Percentiles rank a stretch among this genome's conserved stretches.
These are phyloP conservation scores for Moricandia moricandioides DNA, from an alignment of 345 rosid genomes.

Conservation along the genomic window DNA sequence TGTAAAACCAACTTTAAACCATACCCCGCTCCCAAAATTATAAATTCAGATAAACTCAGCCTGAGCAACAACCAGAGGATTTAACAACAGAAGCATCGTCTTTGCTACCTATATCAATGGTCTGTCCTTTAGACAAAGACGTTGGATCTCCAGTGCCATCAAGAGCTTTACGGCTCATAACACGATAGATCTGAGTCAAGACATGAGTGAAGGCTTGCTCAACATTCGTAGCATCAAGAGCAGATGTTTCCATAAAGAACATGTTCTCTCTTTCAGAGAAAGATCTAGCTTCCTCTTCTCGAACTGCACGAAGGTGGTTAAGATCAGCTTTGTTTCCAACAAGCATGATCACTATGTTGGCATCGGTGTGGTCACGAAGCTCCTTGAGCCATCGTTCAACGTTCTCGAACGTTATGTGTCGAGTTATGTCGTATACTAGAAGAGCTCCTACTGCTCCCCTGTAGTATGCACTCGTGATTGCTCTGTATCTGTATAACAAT, in stretches of 20 bases:
- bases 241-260: constrained; percentile 58
- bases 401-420: constrained; percentile 50
- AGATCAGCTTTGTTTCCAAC: constrained; percentile 58
- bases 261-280: constrained; percentile 48
- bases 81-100: constrained; percentile 57
- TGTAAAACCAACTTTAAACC: constrained; percentile 10
- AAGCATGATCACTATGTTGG: constrained; percentile 54
- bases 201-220: constrained; percentile 57
- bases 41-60: constrained; percentile 18
- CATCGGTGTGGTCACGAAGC: constrained; percentile 55
- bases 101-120: constrained; percentile 41
- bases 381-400: constrained; percentile 57
- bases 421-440: constrained; percentile 53
- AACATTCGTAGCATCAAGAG: constrained; percentile 51
- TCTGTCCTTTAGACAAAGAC: constrained; percentile 50
- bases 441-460: constrained; percentile 61
- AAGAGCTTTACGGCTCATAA: constrained; percentile 49
- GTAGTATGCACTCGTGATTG: constrained; percentile 58
- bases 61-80: constrained; percentile 48
- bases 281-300: constrained; percentile 44
- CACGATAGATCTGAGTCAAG: constrained; percentile 49
- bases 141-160: constrained; percentile 46
- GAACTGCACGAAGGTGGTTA: constrained; percentile 50
- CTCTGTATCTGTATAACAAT: constrained; percentile 41
- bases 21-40: not conserved